A percentile compares a stretch with the other conserved stretches of the same genome.
phyloP scores from a whole-genome alignment of 2,329 filamentous ascomycete species.

The Clonostachys chloroleuca region DNA sequence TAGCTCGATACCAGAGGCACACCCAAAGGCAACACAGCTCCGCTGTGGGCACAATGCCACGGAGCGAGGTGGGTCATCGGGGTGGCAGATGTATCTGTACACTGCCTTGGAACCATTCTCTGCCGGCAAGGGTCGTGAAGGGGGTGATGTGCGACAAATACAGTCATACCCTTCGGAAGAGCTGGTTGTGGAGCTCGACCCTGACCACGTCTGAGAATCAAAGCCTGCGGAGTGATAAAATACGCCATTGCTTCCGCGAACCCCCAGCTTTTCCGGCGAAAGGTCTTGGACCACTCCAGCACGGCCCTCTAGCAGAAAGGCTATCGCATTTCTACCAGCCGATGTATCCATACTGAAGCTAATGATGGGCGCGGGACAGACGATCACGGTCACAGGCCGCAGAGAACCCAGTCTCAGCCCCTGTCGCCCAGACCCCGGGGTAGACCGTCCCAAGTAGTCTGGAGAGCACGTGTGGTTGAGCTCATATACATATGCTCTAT shows the following conservation, averaged over 20 bases:
- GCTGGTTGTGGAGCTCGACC: no score
- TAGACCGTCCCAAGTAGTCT: slow-evolving; percentile 13
- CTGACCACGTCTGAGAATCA: no score
- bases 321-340: slow-evolving; percentile 47
- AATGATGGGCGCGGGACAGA: slow-evolving; percentile 52
- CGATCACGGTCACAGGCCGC: slow-evolving; percentile 43
- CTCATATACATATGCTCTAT: slow-evolving; percentile 52
- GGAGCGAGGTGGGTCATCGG: slow-evolving; percentile 59
- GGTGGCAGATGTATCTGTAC: slow-evolving; percentile 48
- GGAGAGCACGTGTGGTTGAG: slow-evolving; percentile 26
- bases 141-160: neutral
- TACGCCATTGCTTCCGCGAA: no score
- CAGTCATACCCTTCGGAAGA: no score
- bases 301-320: slow-evolving; percentile 54
- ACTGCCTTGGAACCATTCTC: slow-evolving; percentile 21
- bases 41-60: slow-evolving; percentile 62
- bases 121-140: slow-evolving; percentile 12
- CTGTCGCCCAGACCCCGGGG: slow-evolving; percentile 10
- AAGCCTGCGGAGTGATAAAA: no score
- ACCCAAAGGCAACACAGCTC: slow-evolving; percentile 58
- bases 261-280: no score
- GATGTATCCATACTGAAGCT: slow-evolving; percentile 61
- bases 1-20: slow-evolving; percentile 56
- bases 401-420: slow-evolving; percentile 18
- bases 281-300: slow-evolving; percentile 44